A percentile compares a stretch with the other conserved stretches of the same genome.
phyloP scores from a whole-genome alignment of 352 stramenopile species.

The Lagenidium giganteum region DNA sequence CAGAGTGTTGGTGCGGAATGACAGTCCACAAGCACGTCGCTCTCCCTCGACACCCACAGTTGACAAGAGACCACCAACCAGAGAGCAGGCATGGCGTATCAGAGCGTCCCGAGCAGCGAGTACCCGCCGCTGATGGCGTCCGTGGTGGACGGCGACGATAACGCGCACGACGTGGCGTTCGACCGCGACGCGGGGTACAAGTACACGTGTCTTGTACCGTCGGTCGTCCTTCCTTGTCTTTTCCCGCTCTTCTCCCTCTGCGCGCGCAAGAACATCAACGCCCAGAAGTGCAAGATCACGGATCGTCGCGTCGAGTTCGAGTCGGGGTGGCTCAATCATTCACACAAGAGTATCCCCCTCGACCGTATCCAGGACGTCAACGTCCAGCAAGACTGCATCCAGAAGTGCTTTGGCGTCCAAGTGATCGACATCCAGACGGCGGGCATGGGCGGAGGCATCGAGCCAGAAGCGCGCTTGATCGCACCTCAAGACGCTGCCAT shows the following conservation, averaged over 20 bases:
- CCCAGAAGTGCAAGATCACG: constrained; percentile 32
- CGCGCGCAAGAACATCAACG: constrained; percentile 23
- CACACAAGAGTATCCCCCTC: constrained; percentile 33
- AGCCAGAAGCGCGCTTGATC: constrained; percentile 23
- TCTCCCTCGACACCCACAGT: too few relatives aligned
- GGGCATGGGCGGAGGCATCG: constrained; percentile 7
- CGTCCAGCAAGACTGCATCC: constrained; percentile 26
- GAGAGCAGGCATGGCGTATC: constrained; percentile 12
- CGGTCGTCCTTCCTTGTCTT: constrained; percentile 8
- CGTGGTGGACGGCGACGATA: constrained; percentile 1
- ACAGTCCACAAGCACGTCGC: too few relatives aligned
- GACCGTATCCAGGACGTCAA: constrained; percentile 49
- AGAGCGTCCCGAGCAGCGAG: background rate
- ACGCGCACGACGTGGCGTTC: constrained; percentile 9
- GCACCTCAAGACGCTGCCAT: constrained; percentile 25
- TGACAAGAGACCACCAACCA: too few relatives aligned
- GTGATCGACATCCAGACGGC: constrained; percentile 38
- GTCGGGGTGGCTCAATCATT: constrained; percentile 32
- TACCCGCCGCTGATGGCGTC: background rate
- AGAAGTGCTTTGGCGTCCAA: constrained; percentile 28
- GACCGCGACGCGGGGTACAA: constrained; percentile 8
- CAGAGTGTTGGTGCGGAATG: too few relatives aligned
- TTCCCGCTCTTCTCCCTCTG: constrained; percentile 14
- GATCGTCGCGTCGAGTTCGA: constrained; percentile 31
- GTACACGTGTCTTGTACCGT: constrained; percentile 12